Percentiles rank a stretch among this genome's conserved stretches.
Evolutionary conservation across 1,284 basidiomycete genomes (phyloP).

Genomic region (Austroboletus niveus): DNA sequence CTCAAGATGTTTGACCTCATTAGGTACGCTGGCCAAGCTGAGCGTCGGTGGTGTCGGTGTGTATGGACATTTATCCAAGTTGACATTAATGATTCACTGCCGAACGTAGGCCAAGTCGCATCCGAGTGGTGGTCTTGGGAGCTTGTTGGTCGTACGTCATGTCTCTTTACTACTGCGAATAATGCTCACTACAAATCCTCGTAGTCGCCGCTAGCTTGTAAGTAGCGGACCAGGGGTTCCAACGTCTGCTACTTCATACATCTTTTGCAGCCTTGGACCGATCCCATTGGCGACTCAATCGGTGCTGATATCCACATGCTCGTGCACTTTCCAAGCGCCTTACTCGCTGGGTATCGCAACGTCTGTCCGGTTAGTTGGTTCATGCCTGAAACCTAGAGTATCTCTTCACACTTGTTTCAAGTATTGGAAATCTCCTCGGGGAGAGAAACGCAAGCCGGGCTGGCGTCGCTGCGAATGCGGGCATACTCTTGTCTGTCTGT

Average conservation of each 20-base stretch:
- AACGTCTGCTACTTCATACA: conserved; percentile 10
- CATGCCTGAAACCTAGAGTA: not conserved
- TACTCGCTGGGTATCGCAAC: conserved; percentile 79
- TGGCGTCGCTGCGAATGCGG: conserved; percentile 57
- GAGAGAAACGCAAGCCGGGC: conserved; percentile 69
- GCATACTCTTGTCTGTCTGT: conserved; percentile 59
- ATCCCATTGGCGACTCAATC: conserved; percentile 69
- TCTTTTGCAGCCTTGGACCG: conserved; percentile 48
- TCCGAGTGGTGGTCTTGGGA: conserved; percentile 5
- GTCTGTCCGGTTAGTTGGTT: conserved; percentile 65
- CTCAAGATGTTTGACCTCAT: conserved; percentile 61
- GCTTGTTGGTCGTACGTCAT: conserved; percentile 51
- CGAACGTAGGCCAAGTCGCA: conserved; percentile 14
- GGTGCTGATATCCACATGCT: conserved; percentile 69
- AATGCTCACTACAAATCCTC: conserved; percentile 1
- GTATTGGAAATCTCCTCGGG: conserved; percentile 82
- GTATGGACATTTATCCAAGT: conserved; percentile 7
- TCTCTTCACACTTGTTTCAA: conserved; percentile 22
- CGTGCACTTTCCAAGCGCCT: conserved; percentile 84
- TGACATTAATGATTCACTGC: not conserved
- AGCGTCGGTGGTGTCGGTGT: conserved; percentile 75
- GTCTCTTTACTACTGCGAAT: not conserved
- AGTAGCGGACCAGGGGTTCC: conserved; percentile 18
- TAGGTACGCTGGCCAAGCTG: conserved; percentile 72
- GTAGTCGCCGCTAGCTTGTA: conserved; percentile 60